Evolutionary conservation across 2,329 filamentous ascomycete species (phyloP), one percentile per base, ranked within the genome.

Genomic region (Fusarium beomiforme): DNA sequence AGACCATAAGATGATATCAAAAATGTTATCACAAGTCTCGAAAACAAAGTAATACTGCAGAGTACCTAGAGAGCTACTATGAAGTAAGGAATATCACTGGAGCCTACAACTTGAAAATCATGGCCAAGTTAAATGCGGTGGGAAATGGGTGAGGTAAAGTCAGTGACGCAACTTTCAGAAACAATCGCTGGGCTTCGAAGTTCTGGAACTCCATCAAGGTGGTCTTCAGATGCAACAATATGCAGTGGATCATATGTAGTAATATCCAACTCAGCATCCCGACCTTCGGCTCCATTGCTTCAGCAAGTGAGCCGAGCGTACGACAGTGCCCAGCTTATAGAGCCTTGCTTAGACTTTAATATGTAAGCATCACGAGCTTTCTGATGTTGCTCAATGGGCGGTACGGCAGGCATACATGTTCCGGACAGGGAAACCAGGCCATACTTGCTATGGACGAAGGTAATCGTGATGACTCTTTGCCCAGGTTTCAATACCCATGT

Each of bases 351-450:
- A 43, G 39, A 37, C 55, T 24, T 36, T 33, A 29, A 26, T n/a
- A 37, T 63, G 67, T 51, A 37, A 46, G 34, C 51, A 53, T 68
- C 49, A 53, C n/a, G 21, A 53, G 34, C 42, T 46, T 67, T 39
- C 36, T 57, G 31, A 64, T 36, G 41, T 19, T 43, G 39, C 39
- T 56, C 13, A 54, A 47, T 37, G 26, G 21, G 36, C 33, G 41
- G 34, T 50, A 64, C 36, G 43, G 42, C 9, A 29, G 42, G 50
- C 21, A 51, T 46, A 37, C 49, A 56, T 64, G 17, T 19, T 29
- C 36, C 53, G 50, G 44, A 37, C 26, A 23, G 16, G 16, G 37
- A 36, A 46, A 44, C n/a, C 44, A 69, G 42, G 50, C 44, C 37
- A 64, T 44, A 29, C 8, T 56, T 33, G 14, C 14, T 29, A 29